phyloP scores from a whole-genome alignment of 176 grass and related monocot genomes.

The Paspalum vaginatum region DNA sequence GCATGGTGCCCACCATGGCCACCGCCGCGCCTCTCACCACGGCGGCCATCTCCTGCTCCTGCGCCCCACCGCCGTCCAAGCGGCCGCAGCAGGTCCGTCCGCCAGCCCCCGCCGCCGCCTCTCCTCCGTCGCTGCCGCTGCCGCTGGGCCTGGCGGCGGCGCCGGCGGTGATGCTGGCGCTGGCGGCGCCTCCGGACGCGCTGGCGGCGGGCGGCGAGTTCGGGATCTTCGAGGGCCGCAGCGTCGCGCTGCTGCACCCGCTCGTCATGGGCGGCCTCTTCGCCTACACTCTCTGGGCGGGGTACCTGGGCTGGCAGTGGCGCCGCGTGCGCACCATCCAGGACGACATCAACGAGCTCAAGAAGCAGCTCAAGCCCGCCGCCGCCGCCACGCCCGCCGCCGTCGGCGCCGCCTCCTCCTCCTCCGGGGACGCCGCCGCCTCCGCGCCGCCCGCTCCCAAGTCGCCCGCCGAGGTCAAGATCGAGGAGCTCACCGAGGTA shows the following conservation, averaged over 20 bases:
- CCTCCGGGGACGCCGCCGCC: no score
- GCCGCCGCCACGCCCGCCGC: constrained; percentile 45
- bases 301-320: constrained; percentile 97
- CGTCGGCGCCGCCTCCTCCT: constrained; percentile 39
- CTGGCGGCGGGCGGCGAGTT: constrained; percentile 68
- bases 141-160: background rate
- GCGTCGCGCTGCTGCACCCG: constrained; percentile 80
- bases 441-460: constrained; percentile 34
- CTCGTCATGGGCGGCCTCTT: constrained; percentile 82
- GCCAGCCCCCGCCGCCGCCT: no score
- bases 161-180: background rate
- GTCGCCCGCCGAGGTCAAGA: constrained; percentile 59
- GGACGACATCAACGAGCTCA: constrained; percentile 88
- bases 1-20: no score
- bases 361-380: constrained; percentile 63
- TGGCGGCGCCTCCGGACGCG: constrained; percentile 39
- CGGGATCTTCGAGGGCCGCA: constrained; percentile 85
- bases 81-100: background rate
- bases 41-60: constrained; percentile 5
- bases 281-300: constrained; percentile 88
- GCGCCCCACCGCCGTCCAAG: background rate
- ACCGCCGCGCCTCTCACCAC: no score
- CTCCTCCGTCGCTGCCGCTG: background rate
- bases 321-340: constrained; percentile 86
- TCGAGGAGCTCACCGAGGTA: constrained; percentile 82